Conservation (phyloP, 257 asterid genomes). For the Echites panduratus region DNA sequence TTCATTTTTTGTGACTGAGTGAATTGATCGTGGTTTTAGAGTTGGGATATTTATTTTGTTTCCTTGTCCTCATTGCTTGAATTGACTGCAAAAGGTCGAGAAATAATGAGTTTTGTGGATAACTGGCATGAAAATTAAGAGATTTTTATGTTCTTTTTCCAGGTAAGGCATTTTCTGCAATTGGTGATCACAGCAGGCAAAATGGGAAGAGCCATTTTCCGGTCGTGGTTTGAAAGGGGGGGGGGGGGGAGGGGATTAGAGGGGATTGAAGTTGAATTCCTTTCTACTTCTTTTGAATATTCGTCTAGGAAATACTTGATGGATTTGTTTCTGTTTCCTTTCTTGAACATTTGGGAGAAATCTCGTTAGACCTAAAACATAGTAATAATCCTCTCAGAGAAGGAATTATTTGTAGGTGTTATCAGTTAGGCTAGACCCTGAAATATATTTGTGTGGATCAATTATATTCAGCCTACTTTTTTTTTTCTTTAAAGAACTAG, state of each 20-base stretch:
- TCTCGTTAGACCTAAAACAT: too few species aligned
- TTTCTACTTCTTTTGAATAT: too few species aligned
- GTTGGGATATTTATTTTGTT: not conserved
- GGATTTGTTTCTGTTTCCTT: not conserved
- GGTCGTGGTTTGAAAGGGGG: too few species aligned
- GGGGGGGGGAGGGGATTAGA: too few species aligned
- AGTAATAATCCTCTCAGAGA: not conserved
- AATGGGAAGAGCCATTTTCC: not conserved
- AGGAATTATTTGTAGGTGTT: not conserved
- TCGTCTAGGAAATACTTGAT: too few species aligned
- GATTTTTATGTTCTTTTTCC: not conserved
- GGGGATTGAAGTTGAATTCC: too few species aligned
- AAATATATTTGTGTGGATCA: too few species aligned
- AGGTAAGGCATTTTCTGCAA: not conserved
- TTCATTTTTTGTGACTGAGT: not conserved
- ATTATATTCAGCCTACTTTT: too few species aligned
- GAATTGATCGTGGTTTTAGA: not conserved
- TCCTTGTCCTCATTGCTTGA: not conserved
- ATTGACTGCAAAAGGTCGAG: not conserved
- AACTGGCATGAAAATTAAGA: not conserved
- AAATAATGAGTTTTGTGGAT: slow-evolving; percentile 6
- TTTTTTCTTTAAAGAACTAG: too few species aligned
- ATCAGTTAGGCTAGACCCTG: not conserved
- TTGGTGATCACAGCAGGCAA: not conserved
- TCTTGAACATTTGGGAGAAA: not conserved